Evolutionary conservation across 208 protist species (phyloP).

Genomic region (Perkinsela sp.): DNA sequence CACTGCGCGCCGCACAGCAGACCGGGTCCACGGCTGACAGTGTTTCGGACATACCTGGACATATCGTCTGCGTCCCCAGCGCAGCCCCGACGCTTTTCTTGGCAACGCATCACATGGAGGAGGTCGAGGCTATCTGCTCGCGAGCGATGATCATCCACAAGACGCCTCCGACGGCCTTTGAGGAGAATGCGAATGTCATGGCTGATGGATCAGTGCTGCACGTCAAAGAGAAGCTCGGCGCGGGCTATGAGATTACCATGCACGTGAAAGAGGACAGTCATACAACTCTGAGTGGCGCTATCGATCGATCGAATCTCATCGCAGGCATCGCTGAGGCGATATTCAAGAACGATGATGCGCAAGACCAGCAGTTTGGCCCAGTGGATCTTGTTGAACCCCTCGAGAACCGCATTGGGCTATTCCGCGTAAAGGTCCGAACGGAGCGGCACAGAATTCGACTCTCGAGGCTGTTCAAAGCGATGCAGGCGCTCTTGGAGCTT

Average conservation of each 20-base stretch:
- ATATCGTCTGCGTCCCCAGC: not conserved
- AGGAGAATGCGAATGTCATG: not conserved
- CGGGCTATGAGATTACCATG: not conserved
- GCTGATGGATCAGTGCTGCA: not conserved
- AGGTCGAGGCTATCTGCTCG: slow-evolving; percentile 49
- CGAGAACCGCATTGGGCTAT: not conserved
- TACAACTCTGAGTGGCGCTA: not conserved
- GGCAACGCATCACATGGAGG: slow-evolving; percentile 69
- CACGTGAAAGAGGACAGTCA: not conserved
- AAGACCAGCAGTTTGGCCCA: not conserved
- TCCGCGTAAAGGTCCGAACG: not conserved
- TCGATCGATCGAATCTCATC: not conserved
- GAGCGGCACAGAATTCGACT: not conserved
- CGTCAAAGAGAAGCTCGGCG: not conserved
- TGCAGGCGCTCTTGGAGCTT: not conserved
- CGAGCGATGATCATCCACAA: slow-evolving; percentile 43
- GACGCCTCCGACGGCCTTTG: not conserved
- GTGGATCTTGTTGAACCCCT: not conserved
- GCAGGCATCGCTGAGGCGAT: not conserved
- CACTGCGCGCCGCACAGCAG: not conserved
- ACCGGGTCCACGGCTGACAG: slow-evolving; percentile 9
- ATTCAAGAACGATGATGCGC: not conserved
- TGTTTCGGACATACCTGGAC: slow-evolving; percentile 9
- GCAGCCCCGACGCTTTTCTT: slow-evolving; percentile 11
- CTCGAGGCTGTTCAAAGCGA: not conserved